These are phyloP conservation scores for Penicillium sp. DNA, from an alignment of 2,329 filamentous ascomycete genomes.

Conservation along the genomic window DNA sequence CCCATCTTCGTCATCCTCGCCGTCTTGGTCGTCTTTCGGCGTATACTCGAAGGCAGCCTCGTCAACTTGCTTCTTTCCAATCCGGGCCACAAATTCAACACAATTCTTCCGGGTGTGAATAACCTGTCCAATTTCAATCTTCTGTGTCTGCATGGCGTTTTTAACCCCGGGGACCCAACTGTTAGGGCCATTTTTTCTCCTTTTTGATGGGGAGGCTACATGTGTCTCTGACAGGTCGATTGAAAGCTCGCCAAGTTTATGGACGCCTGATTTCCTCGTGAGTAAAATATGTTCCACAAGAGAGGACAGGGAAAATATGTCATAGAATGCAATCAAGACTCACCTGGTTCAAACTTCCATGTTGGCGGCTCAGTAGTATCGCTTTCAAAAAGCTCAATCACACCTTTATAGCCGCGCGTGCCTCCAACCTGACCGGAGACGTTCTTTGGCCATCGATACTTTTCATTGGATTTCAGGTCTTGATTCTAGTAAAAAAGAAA, in stretches of 20 bases:
- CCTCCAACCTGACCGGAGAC: neutral
- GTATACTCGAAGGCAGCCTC: neutral
- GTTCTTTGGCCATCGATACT: conserved; percentile 4
- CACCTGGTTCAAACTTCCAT: conserved; percentile 2
- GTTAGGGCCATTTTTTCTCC: neutral
- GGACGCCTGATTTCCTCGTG: neutral
- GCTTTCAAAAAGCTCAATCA: neutral
- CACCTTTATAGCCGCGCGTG: neutral
- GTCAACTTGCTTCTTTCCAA: neutral
- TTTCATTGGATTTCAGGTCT: neutral
- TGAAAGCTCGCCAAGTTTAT: neutral
- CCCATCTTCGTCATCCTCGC: neutral
- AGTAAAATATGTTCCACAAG: neutral
- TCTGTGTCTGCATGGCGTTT: neutral
- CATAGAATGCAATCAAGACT: neutral
- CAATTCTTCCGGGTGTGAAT: neutral
- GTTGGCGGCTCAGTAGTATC: neutral
- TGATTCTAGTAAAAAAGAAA: neutral
- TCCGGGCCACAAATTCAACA: conserved; percentile 1
- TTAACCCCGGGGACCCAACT: neutral
- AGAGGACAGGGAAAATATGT: neutral
- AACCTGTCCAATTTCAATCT: conserved; percentile 3
- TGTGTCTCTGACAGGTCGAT: neutral
- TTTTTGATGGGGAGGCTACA: neutral
- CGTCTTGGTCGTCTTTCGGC: neutral